A percentile compares a stretch with the other conserved stretches of the same genome.
These are phyloP conservation scores for Vitis hybrid DNA, from an alignment of 177 flowering plant genomes.

Conservation along the genomic window DNA sequence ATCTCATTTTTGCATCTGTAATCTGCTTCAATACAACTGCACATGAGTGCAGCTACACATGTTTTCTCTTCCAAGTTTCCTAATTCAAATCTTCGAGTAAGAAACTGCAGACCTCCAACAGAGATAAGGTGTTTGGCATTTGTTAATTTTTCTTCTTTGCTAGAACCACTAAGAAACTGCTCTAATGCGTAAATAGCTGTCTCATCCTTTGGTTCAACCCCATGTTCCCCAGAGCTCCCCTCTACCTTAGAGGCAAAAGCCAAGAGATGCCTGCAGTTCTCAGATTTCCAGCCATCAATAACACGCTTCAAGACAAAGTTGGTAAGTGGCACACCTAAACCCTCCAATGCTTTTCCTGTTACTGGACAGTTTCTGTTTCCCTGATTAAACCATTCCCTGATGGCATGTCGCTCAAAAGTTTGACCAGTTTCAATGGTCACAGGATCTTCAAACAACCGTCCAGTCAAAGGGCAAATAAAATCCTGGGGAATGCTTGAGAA, in stretches of 20 bases:
- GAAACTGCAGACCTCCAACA: conserved; percentile 62
- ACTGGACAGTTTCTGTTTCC: conserved; percentile 67
- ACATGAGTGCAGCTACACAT: conserved; percentile 38
- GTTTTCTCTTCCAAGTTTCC: conserved; percentile 54
- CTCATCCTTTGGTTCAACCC: conserved; percentile 30
- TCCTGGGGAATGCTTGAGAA: conserved; percentile 52
- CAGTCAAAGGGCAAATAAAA: conserved; percentile 68
- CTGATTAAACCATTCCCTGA: conserved; percentile 54
- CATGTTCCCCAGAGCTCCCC: conserved; percentile 18
- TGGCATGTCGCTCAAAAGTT: conserved; percentile 63
- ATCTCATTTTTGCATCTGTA: conserved; percentile 51
- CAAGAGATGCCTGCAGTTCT: conserved; percentile 36
- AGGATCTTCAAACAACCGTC: conserved; percentile 66
- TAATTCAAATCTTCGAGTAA: conserved; percentile 46
- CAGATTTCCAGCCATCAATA: conserved; percentile 58
- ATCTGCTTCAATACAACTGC: conserved; percentile 56
- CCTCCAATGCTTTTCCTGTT: conserved; percentile 47
- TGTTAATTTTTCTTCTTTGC: conserved; percentile 34
- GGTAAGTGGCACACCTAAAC: conserved; percentile 39
- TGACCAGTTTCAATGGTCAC: conserved; percentile 81
- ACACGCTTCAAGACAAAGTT: conserved; percentile 62
- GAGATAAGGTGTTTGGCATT: conserved; percentile 53
- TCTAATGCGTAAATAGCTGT: conserved; percentile 40
- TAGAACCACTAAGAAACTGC: conserved; percentile 47
- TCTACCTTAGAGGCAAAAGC: conserved; percentile 32